phyloP scores from a whole-genome alignment of 2,329 filamentous ascomycete species.

The Penicillium sp. region DNA sequence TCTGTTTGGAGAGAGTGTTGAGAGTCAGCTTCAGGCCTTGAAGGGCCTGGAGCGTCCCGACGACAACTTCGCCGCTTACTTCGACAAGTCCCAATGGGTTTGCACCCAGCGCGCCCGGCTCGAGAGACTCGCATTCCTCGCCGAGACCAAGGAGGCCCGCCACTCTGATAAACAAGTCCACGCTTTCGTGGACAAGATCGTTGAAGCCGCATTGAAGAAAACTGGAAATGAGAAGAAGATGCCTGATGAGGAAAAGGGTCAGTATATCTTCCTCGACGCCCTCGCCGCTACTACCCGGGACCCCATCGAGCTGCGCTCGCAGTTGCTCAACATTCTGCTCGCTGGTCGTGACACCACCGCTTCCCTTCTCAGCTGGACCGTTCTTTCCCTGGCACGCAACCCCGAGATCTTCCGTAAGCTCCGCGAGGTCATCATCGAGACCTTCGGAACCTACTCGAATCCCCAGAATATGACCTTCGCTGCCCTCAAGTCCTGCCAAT shows the following conservation, averaged over 20 bases:
- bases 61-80: slow-evolving; percentile 40
- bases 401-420: slow-evolving; percentile 38
- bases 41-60: slow-evolving; percentile 51
- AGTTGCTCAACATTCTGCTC: slow-evolving; percentile 53
- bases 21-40: slow-evolving; percentile 46
- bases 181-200: slow-evolving; percentile 48
- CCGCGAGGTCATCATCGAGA: slow-evolving; percentile 31
- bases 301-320: slow-evolving; percentile 48
- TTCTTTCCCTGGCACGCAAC: slow-evolving; percentile 45
- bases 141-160: slow-evolving; percentile 32
- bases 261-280: slow-evolving; percentile 53
- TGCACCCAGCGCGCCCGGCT: slow-evolving; percentile 27
- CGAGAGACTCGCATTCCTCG: slow-evolving; percentile 28
- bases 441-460: slow-evolving; percentile 42
- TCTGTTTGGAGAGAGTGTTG: slow-evolving; percentile 73
- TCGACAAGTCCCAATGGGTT: slow-evolving; percentile 37
- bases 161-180: slow-evolving; percentile 39
- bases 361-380: slow-evolving; percentile 44
- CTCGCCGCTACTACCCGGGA: slow-evolving; percentile 49
- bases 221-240: slow-evolving; percentile 29
- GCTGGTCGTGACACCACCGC: slow-evolving; percentile 57
- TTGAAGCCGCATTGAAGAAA: slow-evolving; percentile 40
- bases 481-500: slow-evolving; percentile 42
- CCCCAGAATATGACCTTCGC: slow-evolving; percentile 45
- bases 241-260: slow-evolving; percentile 29